Evolutionary conservation across 257 asterid species (phyloP).

Genomic region (Solanum chmielewskii): DNA sequence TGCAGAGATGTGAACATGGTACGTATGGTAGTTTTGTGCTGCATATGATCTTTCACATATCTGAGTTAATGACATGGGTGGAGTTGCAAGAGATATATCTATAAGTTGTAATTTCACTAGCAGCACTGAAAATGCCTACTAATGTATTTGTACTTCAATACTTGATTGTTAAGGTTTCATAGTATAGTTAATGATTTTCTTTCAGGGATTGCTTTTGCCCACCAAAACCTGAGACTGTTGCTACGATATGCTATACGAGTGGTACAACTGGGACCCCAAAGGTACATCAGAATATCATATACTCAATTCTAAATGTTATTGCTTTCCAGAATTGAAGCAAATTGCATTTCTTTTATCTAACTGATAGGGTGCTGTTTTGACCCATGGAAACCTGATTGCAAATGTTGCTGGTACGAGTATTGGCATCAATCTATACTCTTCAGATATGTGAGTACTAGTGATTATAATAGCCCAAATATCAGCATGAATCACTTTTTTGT

Average conservation of each 20-base stretch:
- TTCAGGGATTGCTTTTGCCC: constrained; percentile 77
- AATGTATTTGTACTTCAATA: not conserved
- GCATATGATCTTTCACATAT: not conserved
- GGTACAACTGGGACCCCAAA: constrained; percentile 98
- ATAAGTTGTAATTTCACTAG: not conserved
- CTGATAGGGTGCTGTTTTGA: constrained; percentile 65
- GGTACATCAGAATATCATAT: constrained; percentile 20
- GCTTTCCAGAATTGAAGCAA: not conserved
- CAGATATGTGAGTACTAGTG: constrained; percentile 64
- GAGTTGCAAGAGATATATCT: not conserved
- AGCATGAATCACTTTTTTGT: not conserved
- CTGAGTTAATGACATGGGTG: not conserved
- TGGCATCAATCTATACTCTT: constrained; percentile 35
- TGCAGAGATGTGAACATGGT: not conserved
- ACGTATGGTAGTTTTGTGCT: not conserved
- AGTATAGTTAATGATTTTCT: not conserved
- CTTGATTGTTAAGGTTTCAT: not conserved
- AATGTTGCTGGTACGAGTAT: constrained; percentile 56
- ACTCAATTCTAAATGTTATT: not conserved
- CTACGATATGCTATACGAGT: constrained; percentile 86
- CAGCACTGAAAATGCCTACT: not conserved
- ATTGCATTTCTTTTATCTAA: not conserved
- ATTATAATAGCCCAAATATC: not conserved
- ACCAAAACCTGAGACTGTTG: constrained; percentile 68
- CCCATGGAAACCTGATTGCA: constrained; percentile 74